These are phyloP conservation scores for Aspergillus sojae DNA, from an alignment of 2,329 filamentous ascomycete species.

Conservation along the genomic window DNA sequence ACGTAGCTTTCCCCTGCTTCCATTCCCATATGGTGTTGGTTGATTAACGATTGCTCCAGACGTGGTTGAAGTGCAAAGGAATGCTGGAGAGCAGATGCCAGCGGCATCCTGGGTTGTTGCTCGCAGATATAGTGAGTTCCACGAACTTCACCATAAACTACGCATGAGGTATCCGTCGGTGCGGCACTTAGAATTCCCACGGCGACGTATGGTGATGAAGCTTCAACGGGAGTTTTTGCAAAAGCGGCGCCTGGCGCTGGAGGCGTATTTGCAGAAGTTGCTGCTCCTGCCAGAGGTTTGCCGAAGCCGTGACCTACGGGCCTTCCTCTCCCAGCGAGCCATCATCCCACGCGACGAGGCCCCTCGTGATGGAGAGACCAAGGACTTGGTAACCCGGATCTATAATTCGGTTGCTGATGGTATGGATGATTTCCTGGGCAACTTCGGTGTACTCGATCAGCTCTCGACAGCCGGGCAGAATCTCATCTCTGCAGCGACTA, in stretches of 20 bases:
- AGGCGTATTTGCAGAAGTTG: constrained; percentile 81
- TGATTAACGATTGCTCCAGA: constrained; percentile 49
- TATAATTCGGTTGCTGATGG: constrained; percentile 97
- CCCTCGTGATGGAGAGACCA: constrained; percentile 67
- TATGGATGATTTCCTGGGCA: constrained; percentile 96
- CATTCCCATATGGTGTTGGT: neutral
- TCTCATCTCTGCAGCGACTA: constrained; percentile 61
- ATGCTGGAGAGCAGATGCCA: constrained; percentile 92
- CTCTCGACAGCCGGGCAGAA: constrained; percentile 91
- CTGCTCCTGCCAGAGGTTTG: constrained; percentile 90
- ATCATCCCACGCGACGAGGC: constrained; percentile 69
- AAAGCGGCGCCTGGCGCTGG: constrained; percentile 79
- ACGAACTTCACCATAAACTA: constrained; percentile 88
- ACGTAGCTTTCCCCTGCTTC: constrained; percentile 32
- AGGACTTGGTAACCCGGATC: constrained; percentile 84
- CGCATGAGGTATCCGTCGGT: constrained; percentile 85
- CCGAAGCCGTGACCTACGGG: constrained; percentile 84
- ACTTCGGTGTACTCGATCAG: constrained; percentile 93
- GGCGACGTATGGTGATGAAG: constrained; percentile 91
- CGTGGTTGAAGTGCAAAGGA: constrained; percentile 85
- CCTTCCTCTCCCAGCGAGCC: constrained; percentile 86
- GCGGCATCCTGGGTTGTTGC: constrained; percentile 93
- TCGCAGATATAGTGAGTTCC: constrained; percentile 95
- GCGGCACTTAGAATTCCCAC: constrained; percentile 85
- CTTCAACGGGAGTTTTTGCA: constrained; percentile 94